Base-by-base conservation (phyloP, 2,329 filamentous ascomycete species). In the Colletotrichum cereale region DNA sequence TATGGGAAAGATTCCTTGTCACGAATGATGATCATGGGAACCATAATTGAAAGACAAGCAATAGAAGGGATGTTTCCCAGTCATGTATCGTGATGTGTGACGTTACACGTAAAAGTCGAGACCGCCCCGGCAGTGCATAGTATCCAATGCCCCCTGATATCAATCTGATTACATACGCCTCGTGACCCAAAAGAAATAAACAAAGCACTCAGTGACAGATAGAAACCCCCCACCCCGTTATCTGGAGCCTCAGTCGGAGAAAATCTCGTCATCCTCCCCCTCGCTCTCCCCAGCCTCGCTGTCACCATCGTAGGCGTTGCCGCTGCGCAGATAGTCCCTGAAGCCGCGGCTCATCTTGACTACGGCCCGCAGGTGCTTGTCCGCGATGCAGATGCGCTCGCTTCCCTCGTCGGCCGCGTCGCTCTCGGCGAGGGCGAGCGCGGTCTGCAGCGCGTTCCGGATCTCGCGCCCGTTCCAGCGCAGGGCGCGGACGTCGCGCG, bases 361-460 rank as follows among this genome's bases (percentile, higher is more conserved):
- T 1, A 75, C 74, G 2, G 74, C 73, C 47, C 70, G 74, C 55
- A 77, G 58, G 16, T 77, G 75, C n/a, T 76, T 75, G 3, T 74
- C 62, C 34, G 72, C 73, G 50, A 77, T 65, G 8, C 71, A 48
- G 7, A 76, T 66, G 1, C 71, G 70, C 1, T 72, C 74, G 18
- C 68, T 58, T 2, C 62, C 63, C 31, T 74, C 75, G 16, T 73
- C 55, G 5, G 75, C 73, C 6, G 70, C 73, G 6, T 76, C 73
- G 31, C 74, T 76, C 61, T 79, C 77, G 4, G 76, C 77, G 1
- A 81, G 69, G 0, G 79, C 77, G 0, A 81, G 78, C 0, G 79
- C 80, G 0, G 77, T 80, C 66, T 81, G 79, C 42, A 81, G 78
- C n/a, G 76, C 76, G 72, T 82, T 80, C 53, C 84, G 82, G 10